These are phyloP conservation scores for Alternaria panax DNA, from an alignment of 2,329 filamentous ascomycete species.

Conservation along the genomic window DNA sequence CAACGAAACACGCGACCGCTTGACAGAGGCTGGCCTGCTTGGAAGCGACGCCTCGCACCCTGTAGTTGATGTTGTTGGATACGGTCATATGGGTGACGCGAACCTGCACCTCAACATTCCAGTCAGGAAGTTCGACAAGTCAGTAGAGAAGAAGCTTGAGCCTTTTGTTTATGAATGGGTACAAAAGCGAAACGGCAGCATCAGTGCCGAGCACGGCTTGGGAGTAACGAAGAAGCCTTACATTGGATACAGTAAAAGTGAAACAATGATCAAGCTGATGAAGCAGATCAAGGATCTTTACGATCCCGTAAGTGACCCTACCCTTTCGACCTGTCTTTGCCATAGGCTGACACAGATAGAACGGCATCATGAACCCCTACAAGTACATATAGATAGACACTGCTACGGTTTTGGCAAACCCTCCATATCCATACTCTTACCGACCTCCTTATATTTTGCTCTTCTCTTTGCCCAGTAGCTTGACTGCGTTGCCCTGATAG, in stretches of 20 bases:
- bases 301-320: conserved; percentile 77
- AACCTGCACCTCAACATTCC: conserved; percentile 95
- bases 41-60: conserved; percentile 75
- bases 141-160: conserved; percentile 86
- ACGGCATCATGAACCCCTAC: conserved; percentile 98
- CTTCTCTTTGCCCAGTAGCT: conserved; percentile 30
- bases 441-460: background rate
- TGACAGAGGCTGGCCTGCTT: conserved; percentile 77
- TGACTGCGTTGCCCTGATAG: conserved; percentile 51
- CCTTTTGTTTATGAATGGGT: conserved; percentile 99
- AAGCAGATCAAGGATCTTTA: conserved; percentile 93
- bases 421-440: background rate
- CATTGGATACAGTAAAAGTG: conserved; percentile 89
- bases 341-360: conserved; percentile 61
- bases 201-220: conserved; percentile 94
- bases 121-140: conserved; percentile 81
- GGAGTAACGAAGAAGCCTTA: conserved; percentile 96
- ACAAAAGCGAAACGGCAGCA: conserved; percentile 83
- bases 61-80: conserved; percentile 90
- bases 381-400: conserved; percentile 75
- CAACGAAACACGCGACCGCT: conserved; percentile 77
- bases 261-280: conserved; percentile 89
- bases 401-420: background rate
- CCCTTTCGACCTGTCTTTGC: background rate
- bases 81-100: conserved; percentile 97